phyloP scores from a whole-genome alignment of 176 grass and related monocot species.

The Alloteropsis semialata region DNA sequence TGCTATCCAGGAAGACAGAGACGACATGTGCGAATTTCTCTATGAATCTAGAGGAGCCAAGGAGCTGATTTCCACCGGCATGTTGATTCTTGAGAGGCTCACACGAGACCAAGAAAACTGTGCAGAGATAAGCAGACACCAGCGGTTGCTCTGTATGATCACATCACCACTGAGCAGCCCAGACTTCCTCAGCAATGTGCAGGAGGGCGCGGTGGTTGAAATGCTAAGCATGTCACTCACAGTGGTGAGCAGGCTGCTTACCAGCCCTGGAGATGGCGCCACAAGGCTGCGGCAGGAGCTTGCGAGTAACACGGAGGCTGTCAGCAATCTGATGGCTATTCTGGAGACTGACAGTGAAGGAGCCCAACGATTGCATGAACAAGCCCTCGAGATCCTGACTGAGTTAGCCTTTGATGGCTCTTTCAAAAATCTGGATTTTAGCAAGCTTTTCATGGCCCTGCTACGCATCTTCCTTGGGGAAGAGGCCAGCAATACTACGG shows the following conservation, averaged over 20 bases:
- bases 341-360: neutral
- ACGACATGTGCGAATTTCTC: no score
- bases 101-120: no score
- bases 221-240: neutral
- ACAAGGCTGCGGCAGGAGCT: neutral
- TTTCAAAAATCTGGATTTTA: neutral
- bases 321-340: neutral
- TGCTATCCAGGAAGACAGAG: no score
- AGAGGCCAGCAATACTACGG: neutral
- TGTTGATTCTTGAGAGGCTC: no score
- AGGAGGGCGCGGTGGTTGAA: neutral
- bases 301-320: neutral
- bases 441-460: neutral
- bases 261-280: neutral
- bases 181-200: neutral
- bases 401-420: neutral
- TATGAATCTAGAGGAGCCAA: neutral
- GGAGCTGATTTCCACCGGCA: no score
- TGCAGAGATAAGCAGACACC: no score
- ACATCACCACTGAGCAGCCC: neutral
- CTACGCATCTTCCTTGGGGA: neutral
- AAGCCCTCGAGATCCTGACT: neutral
- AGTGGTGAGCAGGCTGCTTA: neutral
- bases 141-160: no score
- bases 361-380: neutral